Conservation (phyloP, 176 grass and related monocot species). For the Carex parvula region DNA sequence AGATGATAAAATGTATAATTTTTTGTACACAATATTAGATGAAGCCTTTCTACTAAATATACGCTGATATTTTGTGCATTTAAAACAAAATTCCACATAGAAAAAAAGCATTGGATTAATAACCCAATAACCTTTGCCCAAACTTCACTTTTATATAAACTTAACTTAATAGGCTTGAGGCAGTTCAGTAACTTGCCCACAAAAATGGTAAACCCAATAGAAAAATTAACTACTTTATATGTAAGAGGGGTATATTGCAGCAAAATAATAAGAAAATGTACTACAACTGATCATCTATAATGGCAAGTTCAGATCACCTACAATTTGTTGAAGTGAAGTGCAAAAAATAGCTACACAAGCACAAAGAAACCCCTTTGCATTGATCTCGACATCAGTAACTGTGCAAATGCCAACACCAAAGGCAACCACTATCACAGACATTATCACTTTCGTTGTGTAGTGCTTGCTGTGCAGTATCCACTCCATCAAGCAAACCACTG, state of each 20-base stretch:
- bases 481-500: constrained; percentile 50
- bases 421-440: constrained; percentile 41
- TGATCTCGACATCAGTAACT: constrained; percentile 43
- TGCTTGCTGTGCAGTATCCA: constrained; percentile 46
- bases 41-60: not conserved
- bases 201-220: too few relatives aligned
- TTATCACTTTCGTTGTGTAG: constrained; percentile 44
- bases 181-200: not conserved
- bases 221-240: not conserved
- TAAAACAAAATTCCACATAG: not conserved
- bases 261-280: not conserved
- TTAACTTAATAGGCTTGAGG: not conserved
- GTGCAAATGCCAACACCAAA: constrained; percentile 45
- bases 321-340: constrained; percentile 56
- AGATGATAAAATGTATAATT: not conserved
- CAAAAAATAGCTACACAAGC: constrained; percentile 44
- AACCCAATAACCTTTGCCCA: not conserved
- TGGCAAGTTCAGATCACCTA: constrained; percentile 19
- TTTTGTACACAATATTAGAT: not conserved
- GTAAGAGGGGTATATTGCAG: not conserved
- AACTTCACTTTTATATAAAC: not conserved
- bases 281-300: not conserved
- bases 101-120: not conserved
- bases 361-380: constrained; percentile 51
- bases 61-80: not conserved